Conservation (phyloP, 129 eudicot species). For the Saussurea involucrata region DNA sequence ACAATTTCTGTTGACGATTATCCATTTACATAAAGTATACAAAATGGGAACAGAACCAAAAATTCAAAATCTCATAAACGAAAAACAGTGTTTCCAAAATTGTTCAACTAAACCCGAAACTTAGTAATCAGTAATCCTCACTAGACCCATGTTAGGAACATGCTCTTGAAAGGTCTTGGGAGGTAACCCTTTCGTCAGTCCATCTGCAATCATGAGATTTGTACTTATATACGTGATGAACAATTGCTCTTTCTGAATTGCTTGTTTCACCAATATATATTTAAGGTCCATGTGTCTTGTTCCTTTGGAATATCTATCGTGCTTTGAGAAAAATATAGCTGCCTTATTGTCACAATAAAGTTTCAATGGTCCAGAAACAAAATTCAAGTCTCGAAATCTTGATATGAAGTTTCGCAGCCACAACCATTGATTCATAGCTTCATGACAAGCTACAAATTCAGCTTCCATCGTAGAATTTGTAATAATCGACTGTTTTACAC, state of each 20-base stretch:
- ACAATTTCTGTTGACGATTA: background rate
- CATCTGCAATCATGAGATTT: background rate
- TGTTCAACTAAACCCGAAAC: background rate
- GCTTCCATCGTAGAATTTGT: background rate
- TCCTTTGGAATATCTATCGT: background rate
- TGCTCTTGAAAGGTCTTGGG: background rate
- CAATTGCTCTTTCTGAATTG: background rate
- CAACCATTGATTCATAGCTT: background rate
- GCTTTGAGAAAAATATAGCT: background rate
- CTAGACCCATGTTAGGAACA: background rate
- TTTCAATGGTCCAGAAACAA: background rate
- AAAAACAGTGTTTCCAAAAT: background rate
- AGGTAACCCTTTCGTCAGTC: background rate
- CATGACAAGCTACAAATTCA: background rate
- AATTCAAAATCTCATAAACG: background rate
- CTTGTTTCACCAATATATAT: background rate
- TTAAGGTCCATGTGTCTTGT: background rate
- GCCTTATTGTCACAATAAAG: background rate
- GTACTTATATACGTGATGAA: background rate
- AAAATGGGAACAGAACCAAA: background rate
- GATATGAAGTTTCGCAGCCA: constrained; percentile 1
- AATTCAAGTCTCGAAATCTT: background rate
- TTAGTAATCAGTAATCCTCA: background rate
- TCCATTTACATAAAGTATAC: background rate
- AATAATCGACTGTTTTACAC: background rate